Conservation (phyloP, 176 grass and related monocot genomes). For the Juncus effusus region DNA sequence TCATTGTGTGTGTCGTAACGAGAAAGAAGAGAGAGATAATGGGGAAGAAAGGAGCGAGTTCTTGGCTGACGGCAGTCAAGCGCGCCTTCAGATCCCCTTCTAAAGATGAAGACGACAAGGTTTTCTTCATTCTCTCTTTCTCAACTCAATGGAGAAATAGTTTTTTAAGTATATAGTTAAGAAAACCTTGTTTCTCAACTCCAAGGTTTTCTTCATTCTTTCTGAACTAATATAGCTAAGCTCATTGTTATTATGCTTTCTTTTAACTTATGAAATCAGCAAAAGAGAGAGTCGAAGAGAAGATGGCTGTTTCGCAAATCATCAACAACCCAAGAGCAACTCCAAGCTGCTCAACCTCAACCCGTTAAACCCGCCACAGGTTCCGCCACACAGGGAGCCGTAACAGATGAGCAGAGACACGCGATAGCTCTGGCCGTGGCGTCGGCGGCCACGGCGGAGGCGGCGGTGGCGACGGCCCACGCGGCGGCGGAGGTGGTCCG, state of each 20-base stretch:
- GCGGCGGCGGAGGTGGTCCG: slow-evolving; percentile 87
- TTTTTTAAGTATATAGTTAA: too few species aligned
- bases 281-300: slow-evolving; percentile 54
- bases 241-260: neutral
- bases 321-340: slow-evolving; percentile 35
- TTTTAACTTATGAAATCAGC: slow-evolving; percentile 23
- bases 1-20: neutral
- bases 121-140: neutral
- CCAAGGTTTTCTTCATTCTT: neutral
- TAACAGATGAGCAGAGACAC: slow-evolving; percentile 77
- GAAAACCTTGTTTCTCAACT: neutral
- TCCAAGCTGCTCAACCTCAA: neutral
- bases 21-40: slow-evolving; percentile 29
- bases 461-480: slow-evolving; percentile 74
- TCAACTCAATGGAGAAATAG: too few species aligned
- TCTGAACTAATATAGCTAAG: neutral
- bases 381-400: neutral
- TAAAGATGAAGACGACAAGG: slow-evolving; percentile 64
- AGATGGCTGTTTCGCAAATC: slow-evolving; percentile 82
- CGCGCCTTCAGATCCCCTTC: slow-evolving; percentile 87
- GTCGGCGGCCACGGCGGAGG: slow-evolving; percentile 73
- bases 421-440: slow-evolving; percentile 83
- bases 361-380: neutral
- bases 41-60: slow-evolving; percentile 85
- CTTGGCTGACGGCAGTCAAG: slow-evolving; percentile 96